Base-by-base conservation (phyloP, 169 alveolate species). In the Toxoplasma gondii region DNA sequence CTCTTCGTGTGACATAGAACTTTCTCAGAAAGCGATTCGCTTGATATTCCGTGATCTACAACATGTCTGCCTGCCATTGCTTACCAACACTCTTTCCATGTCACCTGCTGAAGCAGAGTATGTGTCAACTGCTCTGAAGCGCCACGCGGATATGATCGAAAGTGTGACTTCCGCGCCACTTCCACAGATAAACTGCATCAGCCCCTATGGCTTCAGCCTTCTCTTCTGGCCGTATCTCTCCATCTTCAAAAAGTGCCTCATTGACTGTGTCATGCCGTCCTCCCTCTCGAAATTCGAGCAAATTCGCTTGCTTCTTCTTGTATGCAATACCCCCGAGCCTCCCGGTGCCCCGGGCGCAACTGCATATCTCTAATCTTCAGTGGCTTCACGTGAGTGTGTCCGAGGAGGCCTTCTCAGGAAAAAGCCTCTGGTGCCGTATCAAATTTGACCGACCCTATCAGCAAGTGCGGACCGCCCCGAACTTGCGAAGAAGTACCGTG, bases 251-350 rank as follows among this genome's bases (percentile, higher is more conserved):
- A 19, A 78, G 86, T 78, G 86, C n/a, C 86, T 78, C 22, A 78
- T 78, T 41, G 43, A 78, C 45, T 78, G 86, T 38, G 86, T 78
- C 49, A 78, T 78, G 86, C 86, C 86, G 45, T 78, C 86, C 39
- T n/a, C 86, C 29, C 86, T 78, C 45, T 78, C 86, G 29, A 78
- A 78, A n/a, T 78, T 78, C 86, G 86, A 78, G 45, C 86, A 78
- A 78, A 38, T 78, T n/a, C 22, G 86, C 39, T n/a, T 78, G 39
- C 86, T 78, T n/a, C 45, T 78, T 19, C 86, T n/a, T 1, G 86
- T 78, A 45, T 78, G 86, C 86, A 78, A 78, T 78, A 78, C 86
- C 22, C 86, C 86, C 45, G 86, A 78, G 86, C 86, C 86, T n/a
- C 86, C 39, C n/a, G 39, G 86, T n/a, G 49, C 86, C 39, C 49